These are phyloP conservation scores for Hyparrhenia diplandra DNA, from an alignment of 176 grass and related monocot species.

Conservation along the genomic window DNA sequence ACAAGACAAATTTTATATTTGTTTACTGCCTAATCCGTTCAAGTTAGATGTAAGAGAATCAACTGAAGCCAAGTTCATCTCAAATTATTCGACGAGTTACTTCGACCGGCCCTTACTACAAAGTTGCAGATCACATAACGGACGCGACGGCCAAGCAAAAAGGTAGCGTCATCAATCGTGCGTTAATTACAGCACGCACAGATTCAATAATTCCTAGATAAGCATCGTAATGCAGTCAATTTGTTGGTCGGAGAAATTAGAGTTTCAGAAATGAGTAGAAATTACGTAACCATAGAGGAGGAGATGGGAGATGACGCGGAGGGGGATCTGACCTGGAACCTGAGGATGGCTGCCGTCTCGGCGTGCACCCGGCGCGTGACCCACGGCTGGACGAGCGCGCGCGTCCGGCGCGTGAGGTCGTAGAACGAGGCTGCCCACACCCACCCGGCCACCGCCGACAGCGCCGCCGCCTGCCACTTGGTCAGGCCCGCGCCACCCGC, in stretches of 20 bases:
- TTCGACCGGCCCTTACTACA: neutral
- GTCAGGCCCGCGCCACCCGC: conserved; percentile 37
- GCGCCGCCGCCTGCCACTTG: conserved; percentile 70
- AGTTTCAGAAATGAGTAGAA: neutral
- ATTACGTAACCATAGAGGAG: neutral
- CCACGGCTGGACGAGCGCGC: conserved; percentile 66
- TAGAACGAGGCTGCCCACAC: conserved; percentile 70
- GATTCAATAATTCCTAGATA: neutral
- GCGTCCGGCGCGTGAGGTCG: conserved; percentile 67
- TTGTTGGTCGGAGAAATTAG: neutral
- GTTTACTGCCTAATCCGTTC: neutral
- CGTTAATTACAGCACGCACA: neutral
- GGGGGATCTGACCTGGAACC: conserved; percentile 60
- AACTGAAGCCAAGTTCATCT: neutral
- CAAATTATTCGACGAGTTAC: neutral
- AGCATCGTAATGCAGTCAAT: neutral
- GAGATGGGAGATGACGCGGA: neutral
- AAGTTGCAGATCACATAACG: neutral
- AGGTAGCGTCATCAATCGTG: neutral
- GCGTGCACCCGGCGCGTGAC: conserved; percentile 59
- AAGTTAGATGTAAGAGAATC: neutral
- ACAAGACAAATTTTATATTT: neutral
- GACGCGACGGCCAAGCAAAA: neutral
- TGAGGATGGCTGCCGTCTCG: conserved; percentile 62
- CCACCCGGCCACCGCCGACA: conserved; percentile 66